A percentile compares a stretch with the other conserved stretches of the same genome.
Evolutionary conservation across 345 rosid species (phyloP).

Genomic region (Balakata baccata): DNA sequence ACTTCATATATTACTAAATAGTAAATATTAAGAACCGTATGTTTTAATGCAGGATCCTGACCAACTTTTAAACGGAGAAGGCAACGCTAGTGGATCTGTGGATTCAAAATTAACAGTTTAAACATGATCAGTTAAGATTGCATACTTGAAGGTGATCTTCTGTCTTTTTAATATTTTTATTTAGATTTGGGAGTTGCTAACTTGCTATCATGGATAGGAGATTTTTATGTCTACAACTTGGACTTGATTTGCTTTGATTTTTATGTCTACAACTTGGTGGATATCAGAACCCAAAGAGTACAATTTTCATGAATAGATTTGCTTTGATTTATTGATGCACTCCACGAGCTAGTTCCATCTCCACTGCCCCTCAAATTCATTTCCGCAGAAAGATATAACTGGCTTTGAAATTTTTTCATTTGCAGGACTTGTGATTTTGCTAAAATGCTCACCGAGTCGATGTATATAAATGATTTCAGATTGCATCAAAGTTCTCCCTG

Average conservation of each 20-base stretch:
- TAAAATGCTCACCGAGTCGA: conserved; percentile 11
- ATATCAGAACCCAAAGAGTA: too few relatives aligned
- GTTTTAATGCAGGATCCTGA: conserved; percentile 38
- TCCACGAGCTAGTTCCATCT: not conserved
- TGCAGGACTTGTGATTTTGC: conserved; percentile 11
- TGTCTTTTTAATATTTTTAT: not conserved
- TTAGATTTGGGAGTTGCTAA: too few relatives aligned
- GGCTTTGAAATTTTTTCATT: not conserved
- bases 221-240: not conserved
- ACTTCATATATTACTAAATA: not conserved
- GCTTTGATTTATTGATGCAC: not conserved
- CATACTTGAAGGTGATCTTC: not conserved
- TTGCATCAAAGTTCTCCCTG: not conserved
- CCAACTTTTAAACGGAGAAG: conserved; percentile 72
- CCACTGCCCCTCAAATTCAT: not conserved
- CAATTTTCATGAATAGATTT: not conserved
- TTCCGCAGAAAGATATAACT: not conserved
- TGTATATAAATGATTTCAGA: conserved; percentile 16
- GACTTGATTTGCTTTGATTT: too few relatives aligned
- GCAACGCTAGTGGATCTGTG: conserved; percentile 69
- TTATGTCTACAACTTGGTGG: not conserved
- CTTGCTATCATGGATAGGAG: not conserved
- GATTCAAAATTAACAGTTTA: conserved; percentile 64
- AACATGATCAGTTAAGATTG: conserved; percentile 23
- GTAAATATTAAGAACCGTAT: not conserved